Evolutionary conservation across 805 yeast species (phyloP), one percentile per base, ranked within the genome.

Genomic region (Kodamaea neixiangensis): DNA sequence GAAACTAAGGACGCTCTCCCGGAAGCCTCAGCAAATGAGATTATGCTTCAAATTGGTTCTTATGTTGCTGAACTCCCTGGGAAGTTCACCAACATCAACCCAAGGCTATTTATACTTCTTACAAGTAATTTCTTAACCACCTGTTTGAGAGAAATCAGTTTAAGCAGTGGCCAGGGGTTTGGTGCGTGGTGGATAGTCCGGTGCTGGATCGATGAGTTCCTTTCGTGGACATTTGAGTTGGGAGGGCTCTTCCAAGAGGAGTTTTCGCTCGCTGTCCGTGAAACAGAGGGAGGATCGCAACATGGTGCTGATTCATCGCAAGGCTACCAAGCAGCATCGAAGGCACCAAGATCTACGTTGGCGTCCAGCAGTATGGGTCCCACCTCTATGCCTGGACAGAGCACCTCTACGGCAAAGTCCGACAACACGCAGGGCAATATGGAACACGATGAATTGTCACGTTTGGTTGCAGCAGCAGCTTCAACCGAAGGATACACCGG

Each of bases 191-290:
- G 90, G 89, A 76, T 81, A 41, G 72, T 86, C 2, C 72, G 87
- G 50, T 83, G 90, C 62, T 87, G 93, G 91, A 71, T 83, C 5
- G 89, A 85, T 59, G 93, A 87, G 60, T 86, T 81, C 76, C 70
- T 86, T 53, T 77, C 77, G 2, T 85, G 89, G 83, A 68, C 79
- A 50, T 84, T 85, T 20, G 90, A 86, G 59, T 65, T 82, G 13
- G 85, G 86, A 3, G 85, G 85, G 0, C 78, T 77, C 54, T 62
- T 81, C 19, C 65, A 66, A 35, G 64, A 60, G 14, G 73, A 68
- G 35, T 64, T 67, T 50, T 40, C 31, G 21, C 17, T 18, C 5
- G 46, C 43, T 37, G 48, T 38, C 13, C 41, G 21, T 37, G 41
- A 37, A 17, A 14, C 41, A 2, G 41, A 17, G n/a, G 29, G 44